Conservation (phyloP, 2,329 filamentous ascomycete species). For the Sclerotinia spermophila region DNA sequence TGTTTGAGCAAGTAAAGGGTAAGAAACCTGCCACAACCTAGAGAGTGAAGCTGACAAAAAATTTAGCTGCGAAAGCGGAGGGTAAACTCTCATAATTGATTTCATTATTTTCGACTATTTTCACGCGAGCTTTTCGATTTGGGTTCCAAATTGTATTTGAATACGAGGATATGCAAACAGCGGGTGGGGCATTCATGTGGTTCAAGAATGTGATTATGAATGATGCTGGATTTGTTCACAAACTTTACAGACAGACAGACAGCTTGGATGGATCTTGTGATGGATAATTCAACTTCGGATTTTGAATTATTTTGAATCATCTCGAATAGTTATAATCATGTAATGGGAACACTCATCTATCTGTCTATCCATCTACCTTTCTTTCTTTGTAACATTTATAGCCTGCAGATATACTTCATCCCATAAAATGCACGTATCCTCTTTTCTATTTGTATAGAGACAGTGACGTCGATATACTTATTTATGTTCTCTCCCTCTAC, state of each 20-base stretch:
- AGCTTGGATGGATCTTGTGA: conserved; percentile 13
- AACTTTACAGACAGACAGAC: neutral
- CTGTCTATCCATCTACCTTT: neutral
- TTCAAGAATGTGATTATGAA: neutral
- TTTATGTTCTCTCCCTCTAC: neutral
- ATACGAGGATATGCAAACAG: neutral
- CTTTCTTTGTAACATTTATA: neutral
- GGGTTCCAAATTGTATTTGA: conserved; percentile 6
- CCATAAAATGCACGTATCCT: neutral
- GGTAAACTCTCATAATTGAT: conserved; percentile 57
- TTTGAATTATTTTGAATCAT: neutral
- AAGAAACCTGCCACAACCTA: conserved; percentile 30
- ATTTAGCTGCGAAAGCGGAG: conserved; percentile 65
- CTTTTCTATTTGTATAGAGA: too few species aligned
- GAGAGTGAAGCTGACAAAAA: conserved; percentile 32
- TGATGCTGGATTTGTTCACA: conserved; percentile 16
- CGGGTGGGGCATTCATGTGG: neutral
- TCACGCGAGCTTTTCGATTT: neutral
- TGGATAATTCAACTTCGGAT: neutral
- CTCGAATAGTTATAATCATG: neutral
- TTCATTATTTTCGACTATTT: conserved; percentile 9
- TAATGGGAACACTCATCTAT: neutral
- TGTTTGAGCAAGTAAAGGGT: conserved; percentile 94
- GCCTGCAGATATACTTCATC: neutral
- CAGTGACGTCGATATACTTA: too few species aligned